A percentile compares a stretch with the other conserved stretches of the same genome.
phyloP scores from a whole-genome alignment of 257 asterid genomes.

The Salvia hispanica region DNA sequence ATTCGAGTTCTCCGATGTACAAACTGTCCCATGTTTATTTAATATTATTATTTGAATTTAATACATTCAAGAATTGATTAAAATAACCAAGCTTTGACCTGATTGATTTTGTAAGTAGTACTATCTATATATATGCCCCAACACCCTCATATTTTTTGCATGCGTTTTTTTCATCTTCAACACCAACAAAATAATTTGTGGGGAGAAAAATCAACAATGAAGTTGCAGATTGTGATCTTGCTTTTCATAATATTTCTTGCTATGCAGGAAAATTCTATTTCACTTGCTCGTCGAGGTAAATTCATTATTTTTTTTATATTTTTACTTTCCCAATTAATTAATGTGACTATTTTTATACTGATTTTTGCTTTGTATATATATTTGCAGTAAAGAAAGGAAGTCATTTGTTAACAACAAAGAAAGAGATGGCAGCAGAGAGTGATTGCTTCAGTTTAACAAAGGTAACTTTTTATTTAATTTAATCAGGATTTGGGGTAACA shows the following conservation, averaged over 20 bases:
- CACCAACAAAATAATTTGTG: not conserved
- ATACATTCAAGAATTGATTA: not conserved
- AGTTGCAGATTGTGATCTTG: constrained; percentile 28
- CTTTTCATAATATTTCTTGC: constrained; percentile 33
- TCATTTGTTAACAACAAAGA: constrained; percentile 20
- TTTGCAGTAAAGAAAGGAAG: constrained; percentile 36
- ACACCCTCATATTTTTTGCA: constrained; percentile 9
- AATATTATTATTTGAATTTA: not conserved
- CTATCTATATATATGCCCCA: not conserved
- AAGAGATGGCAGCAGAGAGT: constrained; percentile 18
- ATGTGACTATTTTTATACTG: not conserved
- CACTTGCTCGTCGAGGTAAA: constrained; percentile 47
- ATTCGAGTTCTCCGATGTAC: constrained; percentile 49
- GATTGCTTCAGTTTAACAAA: constrained; percentile 24
- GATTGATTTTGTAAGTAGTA: constrained; percentile 34
- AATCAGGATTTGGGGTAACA: not conserved
- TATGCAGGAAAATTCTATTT: constrained; percentile 23
- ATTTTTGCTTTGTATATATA: not conserved
- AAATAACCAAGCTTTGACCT: constrained; percentile 58
- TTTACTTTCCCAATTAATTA: not conserved
- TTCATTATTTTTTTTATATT: not conserved
- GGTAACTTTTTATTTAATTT: constrained; percentile 24
- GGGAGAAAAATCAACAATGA: constrained; percentile 27
- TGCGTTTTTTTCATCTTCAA: constrained; percentile 14
- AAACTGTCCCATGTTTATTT: not conserved